These are phyloP conservation scores for Golovinomyces cichoracearum DNA, from an alignment of 2,329 filamentous ascomycete species.

Conservation along the genomic window DNA sequence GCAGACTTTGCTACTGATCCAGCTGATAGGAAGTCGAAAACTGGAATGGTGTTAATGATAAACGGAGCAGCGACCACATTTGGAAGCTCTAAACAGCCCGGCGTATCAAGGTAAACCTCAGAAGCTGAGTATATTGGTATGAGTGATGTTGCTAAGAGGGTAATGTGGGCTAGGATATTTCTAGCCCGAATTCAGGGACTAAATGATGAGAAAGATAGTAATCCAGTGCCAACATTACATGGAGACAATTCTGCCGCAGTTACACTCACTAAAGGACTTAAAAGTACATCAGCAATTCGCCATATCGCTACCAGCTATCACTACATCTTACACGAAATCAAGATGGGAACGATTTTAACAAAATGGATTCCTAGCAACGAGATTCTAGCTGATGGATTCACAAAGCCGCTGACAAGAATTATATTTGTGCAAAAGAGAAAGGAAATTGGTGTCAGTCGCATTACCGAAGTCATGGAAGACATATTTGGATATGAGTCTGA, in stretches of 20 bases:
- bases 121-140: neutral
- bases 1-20: neutral
- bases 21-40: neutral
- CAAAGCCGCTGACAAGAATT: slow-evolving; percentile 1
- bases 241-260: neutral
- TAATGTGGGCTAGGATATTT: neutral
- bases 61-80: neutral
- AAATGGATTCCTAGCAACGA: neutral
- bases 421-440: neutral
- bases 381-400: neutral
- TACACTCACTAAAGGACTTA: neutral
- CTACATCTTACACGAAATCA: slow-evolving; percentile 1
- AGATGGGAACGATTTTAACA: neutral
- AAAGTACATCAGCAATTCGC: slow-evolving; percentile 1
- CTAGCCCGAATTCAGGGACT: neutral
- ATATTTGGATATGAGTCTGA: neutral
- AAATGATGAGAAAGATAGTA: slow-evolving; percentile 1
- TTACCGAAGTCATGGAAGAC: neutral
- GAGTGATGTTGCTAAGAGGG: neutral
- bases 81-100: neutral
- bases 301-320: neutral
- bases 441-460: neutral
- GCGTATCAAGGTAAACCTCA: neutral
- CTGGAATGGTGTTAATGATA: neutral
- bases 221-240: neutral